Evolutionary conservation across 441 rosid genomes (phyloP).

Genomic region (Gossypium gossypioides): DNA sequence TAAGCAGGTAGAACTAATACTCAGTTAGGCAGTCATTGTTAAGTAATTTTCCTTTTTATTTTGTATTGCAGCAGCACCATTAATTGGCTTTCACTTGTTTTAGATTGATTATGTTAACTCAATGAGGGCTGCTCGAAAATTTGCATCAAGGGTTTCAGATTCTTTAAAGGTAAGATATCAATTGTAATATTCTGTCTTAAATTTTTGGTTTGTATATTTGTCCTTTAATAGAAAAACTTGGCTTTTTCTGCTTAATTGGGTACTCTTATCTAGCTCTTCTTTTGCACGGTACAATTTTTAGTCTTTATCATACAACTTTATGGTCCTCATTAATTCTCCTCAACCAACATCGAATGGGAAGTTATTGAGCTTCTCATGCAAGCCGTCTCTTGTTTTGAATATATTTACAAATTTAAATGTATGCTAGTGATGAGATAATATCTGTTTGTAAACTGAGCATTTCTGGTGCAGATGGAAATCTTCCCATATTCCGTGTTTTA

Average conservation of each 20-base stretch:
- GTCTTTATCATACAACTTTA: background rate
- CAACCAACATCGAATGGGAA: background rate
- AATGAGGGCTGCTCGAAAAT: constrained; percentile 82
- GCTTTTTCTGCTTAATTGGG: constrained; percentile 5
- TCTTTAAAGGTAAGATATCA: constrained; percentile 60
- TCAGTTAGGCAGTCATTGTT: constrained; percentile 8
- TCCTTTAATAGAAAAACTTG: background rate
- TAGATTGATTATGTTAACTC: constrained; percentile 84
- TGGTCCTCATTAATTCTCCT: constrained; percentile 5
- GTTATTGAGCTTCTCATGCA: background rate
- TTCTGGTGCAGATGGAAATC: constrained; percentile 70
- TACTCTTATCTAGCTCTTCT: background rate
- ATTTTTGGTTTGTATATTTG: background rate
- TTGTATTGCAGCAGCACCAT: background rate
- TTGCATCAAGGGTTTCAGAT: constrained; percentile 64
- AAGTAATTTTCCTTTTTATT: background rate
- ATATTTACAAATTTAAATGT: background rate
- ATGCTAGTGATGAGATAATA: background rate
- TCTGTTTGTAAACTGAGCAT: constrained; percentile 8
- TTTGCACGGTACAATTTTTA: background rate
- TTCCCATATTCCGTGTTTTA: constrained; percentile 96
- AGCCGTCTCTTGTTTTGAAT: background rate
- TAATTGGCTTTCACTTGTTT: constrained; percentile 15
- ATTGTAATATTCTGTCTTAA: background rate
- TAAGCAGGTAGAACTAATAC: constrained; percentile 54